Evolutionary conservation across 495 filamentous ascomycete genomes (phyloP).

Genomic region (Hyphodiscus hymeniophilus): DNA sequence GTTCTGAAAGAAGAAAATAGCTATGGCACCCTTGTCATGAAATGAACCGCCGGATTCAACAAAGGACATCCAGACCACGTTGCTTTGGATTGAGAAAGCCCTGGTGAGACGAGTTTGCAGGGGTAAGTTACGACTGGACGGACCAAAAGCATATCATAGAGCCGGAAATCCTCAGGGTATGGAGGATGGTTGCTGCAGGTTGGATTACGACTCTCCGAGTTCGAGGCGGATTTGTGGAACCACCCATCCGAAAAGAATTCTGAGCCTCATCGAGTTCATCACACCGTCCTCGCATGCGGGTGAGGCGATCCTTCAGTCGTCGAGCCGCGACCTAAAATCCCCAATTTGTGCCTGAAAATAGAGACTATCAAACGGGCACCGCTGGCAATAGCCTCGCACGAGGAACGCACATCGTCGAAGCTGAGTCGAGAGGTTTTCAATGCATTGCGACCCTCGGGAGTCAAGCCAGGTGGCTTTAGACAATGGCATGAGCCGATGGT

Average conservation of each 20-base stretch:
- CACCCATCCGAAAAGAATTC: neutral
- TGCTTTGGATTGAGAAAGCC: slow-evolving; percentile 1
- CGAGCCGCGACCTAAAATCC: neutral
- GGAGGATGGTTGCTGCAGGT: neutral
- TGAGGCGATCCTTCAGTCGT: neutral
- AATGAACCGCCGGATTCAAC: neutral
- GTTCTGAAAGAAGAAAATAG: slow-evolving; percentile 18
- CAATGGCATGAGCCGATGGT: neutral
- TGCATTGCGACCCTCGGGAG: neutral
- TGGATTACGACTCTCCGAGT: neutral
- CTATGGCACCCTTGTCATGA: slow-evolving; percentile 10
- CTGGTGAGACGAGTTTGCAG: neutral
- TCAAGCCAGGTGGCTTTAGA: neutral
- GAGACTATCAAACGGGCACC: neutral
- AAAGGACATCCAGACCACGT: slow-evolving; percentile 5
- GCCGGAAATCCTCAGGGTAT: neutral
- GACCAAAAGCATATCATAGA: neutral
- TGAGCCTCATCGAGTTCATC: neutral
- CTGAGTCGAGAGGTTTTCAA: neutral
- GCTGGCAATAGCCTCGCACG: neutral
- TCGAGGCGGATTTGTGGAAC: neutral
- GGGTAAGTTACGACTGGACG: neutral
- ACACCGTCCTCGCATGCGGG: neutral
- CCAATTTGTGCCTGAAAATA: neutral
- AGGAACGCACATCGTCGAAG: neutral